phyloP scores from a whole-genome alignment of 148 eudicot genomes.

The Persicaria maculosa region DNA sequence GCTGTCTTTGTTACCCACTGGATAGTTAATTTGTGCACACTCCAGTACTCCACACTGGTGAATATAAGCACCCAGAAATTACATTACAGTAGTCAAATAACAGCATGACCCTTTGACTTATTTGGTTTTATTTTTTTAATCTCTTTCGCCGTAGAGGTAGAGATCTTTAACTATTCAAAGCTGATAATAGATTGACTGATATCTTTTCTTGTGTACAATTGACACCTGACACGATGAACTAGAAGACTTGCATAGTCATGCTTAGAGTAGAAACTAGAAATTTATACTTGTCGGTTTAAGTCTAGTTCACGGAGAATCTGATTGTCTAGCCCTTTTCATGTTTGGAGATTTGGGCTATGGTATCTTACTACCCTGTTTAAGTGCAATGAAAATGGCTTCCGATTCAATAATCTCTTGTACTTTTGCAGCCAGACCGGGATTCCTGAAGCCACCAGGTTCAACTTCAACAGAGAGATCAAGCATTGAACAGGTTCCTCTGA shows the following conservation, averaged over 20 bases:
- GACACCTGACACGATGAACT: not conserved
- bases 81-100: too few relatives aligned
- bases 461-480: slow-evolving; percentile 38
- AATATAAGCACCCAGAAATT: too few relatives aligned
- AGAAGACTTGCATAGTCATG: not conserved
- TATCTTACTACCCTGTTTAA: not conserved
- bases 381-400: not conserved
- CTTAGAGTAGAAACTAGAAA: not conserved
- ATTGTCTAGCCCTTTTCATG: not conserved
- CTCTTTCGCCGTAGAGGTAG: too few relatives aligned
- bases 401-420: not conserved
- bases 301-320: not conserved
- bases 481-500: slow-evolving; percentile 58
- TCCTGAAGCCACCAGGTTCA: slow-evolving; percentile 37
- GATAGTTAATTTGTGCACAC: too few relatives aligned
- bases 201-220: too few relatives aligned
- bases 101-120: too few relatives aligned
- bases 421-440: slow-evolving; percentile 90
- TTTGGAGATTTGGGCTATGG: not conserved
- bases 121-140: too few relatives aligned
- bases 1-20: too few relatives aligned
- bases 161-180: too few relatives aligned
- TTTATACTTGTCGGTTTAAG: not conserved
- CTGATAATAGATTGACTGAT: too few relatives aligned
- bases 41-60: too few relatives aligned